These are phyloP conservation scores for Serendipita sp. DNA, from an alignment of 768 basidiomycete species.

Conservation along the genomic window DNA sequence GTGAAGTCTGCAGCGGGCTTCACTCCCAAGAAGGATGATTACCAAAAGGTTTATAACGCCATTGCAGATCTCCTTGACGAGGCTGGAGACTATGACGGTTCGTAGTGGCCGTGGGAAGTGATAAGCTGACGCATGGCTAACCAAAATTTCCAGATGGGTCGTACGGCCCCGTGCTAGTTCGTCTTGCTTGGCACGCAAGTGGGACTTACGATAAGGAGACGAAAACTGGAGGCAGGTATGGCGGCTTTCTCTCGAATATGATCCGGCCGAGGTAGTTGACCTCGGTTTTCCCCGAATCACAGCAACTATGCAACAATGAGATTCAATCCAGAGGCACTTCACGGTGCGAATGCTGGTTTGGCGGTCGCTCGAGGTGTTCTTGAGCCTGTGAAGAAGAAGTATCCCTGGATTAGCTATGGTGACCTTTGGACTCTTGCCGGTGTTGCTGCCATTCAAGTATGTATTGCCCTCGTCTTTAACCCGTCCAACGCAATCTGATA, in stretches of 20 bases:
- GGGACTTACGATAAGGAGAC: constrained; percentile 79
- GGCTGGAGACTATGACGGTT: constrained; percentile 68
- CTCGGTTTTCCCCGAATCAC: constrained; percentile 2
- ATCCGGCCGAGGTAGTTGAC: not conserved
- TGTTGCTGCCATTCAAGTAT: constrained; percentile 67
- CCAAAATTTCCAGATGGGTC: constrained; percentile 48
- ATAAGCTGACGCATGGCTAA: not conserved
- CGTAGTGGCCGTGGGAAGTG: constrained; percentile 12
- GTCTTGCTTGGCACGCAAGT: constrained; percentile 88
- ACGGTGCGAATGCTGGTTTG: constrained; percentile 74
- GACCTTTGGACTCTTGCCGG: constrained; percentile 95
- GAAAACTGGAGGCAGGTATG: constrained; percentile 65
- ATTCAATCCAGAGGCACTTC: constrained; percentile 74
- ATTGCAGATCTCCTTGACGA: constrained; percentile 65
- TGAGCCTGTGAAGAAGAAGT: constrained; percentile 76
- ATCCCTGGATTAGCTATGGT: constrained; percentile 89
- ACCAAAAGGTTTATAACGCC: constrained; percentile 89
- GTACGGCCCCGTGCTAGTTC: constrained; percentile 72
- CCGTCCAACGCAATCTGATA: not conserved
- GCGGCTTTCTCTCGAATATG: not conserved
- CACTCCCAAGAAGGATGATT: constrained; percentile 66
- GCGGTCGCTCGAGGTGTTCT: constrained; percentile 64
- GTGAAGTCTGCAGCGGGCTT: constrained; percentile 54
- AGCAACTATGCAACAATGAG: constrained; percentile 99
- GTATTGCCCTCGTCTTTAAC: constrained; percentile 1